Evolutionary conservation across 345 rosid species (phyloP).

Genomic region (Crucihimalaya himalaica): DNA sequence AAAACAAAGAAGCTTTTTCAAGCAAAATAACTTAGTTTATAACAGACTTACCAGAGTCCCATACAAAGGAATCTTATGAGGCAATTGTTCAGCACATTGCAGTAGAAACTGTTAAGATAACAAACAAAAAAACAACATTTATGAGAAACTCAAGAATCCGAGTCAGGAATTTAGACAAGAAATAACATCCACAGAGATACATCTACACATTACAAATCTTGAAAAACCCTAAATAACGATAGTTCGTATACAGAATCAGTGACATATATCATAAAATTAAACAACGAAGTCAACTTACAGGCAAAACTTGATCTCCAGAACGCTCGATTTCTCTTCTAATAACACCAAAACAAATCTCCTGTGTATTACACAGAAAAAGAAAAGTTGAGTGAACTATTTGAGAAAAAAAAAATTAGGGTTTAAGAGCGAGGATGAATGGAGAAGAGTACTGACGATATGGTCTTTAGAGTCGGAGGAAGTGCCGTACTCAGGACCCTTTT

Average conservation of each 20-base stretch:
- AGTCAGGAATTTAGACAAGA: not conserved
- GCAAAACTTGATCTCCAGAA: slow-evolving; percentile 58
- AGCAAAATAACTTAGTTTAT: not conserved
- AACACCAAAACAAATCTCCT: slow-evolving; percentile 85
- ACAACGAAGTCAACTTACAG: slow-evolving; percentile 40
- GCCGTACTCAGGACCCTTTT: slow-evolving; percentile 79
- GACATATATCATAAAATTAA: not conserved
- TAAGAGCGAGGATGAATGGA: slow-evolving; percentile 2
- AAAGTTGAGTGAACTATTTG: not conserved
- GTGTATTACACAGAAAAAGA: not conserved
- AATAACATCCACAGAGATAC: not conserved
- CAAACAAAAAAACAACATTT: not conserved
- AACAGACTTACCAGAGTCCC: slow-evolving; percentile 75
- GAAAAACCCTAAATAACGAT: not conserved
- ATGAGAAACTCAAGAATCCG: not conserved
- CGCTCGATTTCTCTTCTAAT: slow-evolving; percentile 84
- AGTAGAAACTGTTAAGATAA: slow-evolving; percentile 64
- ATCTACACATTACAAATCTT: not conserved
- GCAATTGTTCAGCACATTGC: slow-evolving; percentile 84
- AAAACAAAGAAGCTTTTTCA: not conserved
- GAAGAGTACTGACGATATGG: slow-evolving; percentile 60
- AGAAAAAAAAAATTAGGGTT: slow-evolving; percentile 38
- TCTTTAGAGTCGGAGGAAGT: slow-evolving; percentile 74
- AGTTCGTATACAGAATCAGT: not conserved
- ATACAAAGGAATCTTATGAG: slow-evolving; percentile 91